Base-by-base conservation (phyloP, 2,329 filamentous ascomycete species). In the Aspergillus pseudonomiae region DNA sequence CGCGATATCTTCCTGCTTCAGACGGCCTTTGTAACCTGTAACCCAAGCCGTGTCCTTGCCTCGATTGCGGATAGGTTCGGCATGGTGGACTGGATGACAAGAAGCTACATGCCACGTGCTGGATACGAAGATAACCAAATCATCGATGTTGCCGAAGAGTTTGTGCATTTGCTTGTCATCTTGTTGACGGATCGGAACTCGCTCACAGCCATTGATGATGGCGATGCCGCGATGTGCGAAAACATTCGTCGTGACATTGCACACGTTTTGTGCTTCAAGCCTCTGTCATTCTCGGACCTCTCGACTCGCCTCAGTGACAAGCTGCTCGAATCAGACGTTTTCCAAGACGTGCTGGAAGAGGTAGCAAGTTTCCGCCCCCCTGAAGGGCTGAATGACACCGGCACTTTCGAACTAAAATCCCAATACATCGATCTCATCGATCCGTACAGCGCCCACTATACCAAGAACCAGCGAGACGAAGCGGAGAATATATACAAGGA, bases 401-500 rank as follows among this genome's bases (percentile, higher is more conserved):
- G 96, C 62, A 96, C 92, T 0, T 99, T 99, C 72, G 93, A 97
- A 77, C 82, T 99, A 58, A 95, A 94, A 74, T 88, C 91, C 5
- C 88, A 96, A 65, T 95, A 90, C 71, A 86, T 97, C 45, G 91
- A 94, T 69, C 86, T 96, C 54, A 88, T 99, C 57, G 96, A 99
- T 75, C 95, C 96, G 0, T 99, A 97, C 76, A 95, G 94, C 73
- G 91, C 94, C 7, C 93, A 98, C 74, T 99, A 97, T 78, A 96
- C 89, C 73, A 96, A 97, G 75, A 99, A 99, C 72, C 94, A 98
- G 77, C 88, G 95, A 57, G 95, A 99, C 74, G 95, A 99, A 76
- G 93, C 94, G 0, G 95, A 99, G 78, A 89, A 87, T 69, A 91
- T 93, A 3, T 97, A 95, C 80, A 93, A 91, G 71, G 90, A 91